Evolutionary conservation across 75 land plant genomes (phyloP).

Genomic region (Sequoiadendron giganteum): DNA sequence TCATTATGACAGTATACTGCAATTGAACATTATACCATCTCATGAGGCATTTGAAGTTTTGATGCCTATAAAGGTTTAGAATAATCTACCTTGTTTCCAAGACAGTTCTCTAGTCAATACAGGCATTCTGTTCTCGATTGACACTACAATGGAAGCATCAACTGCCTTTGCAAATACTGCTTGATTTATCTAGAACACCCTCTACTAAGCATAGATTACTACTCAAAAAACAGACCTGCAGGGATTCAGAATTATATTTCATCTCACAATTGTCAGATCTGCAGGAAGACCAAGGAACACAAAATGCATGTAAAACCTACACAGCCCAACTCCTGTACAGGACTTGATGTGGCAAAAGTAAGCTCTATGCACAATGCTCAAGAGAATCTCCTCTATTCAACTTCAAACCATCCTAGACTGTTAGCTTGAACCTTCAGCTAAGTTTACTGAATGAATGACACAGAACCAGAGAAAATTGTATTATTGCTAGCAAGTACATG

Average conservation of each 20-base stretch:
- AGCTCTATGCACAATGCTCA: background rate
- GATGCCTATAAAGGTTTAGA: background rate
- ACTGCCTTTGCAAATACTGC: background rate
- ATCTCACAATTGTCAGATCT: background rate
- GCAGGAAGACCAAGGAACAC: background rate
- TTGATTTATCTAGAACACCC: background rate
- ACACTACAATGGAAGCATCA: background rate
- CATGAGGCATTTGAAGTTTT: background rate
- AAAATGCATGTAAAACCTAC: background rate
- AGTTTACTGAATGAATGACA: background rate
- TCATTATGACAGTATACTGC: no score
- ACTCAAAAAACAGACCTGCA: background rate
- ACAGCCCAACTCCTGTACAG: background rate
- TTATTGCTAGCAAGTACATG: background rate
- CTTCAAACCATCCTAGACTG: background rate
- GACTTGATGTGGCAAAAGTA: background rate
- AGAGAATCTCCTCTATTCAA: background rate
- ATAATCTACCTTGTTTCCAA: background rate
- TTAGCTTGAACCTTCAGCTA: background rate
- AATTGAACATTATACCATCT: background rate
- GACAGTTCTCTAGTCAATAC: background rate
- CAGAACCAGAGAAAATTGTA: background rate
- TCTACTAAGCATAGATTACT: background rate
- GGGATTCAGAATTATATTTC: background rate
- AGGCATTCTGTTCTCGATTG: background rate